Percentiles rank a stretch among this genome's conserved stretches.
These are phyloP conservation scores for Anethum foeniculum DNA, from an alignment of 140 eudicot genomes.

Conservation along the genomic window DNA sequence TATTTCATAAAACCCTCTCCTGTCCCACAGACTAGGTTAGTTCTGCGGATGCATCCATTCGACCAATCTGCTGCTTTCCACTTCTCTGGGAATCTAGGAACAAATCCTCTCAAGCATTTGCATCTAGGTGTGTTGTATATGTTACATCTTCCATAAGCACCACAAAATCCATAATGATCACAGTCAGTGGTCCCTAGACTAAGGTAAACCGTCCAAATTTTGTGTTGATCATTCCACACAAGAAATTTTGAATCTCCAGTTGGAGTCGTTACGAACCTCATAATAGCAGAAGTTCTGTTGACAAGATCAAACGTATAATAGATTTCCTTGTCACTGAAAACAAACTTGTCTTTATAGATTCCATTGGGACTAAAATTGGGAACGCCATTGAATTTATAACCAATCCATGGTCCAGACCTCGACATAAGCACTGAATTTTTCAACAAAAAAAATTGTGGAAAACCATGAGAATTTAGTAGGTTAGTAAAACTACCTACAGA, in stretches of 20 bases:
- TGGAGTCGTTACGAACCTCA: not conserved
- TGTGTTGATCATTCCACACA: not conserved
- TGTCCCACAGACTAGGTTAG: not conserved
- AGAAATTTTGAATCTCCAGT: not conserved
- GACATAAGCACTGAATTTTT: not conserved
- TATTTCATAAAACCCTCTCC: not conserved
- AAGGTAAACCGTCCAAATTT: not conserved
- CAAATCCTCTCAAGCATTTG: not conserved
- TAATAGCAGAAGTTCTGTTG: conserved; percentile 1
- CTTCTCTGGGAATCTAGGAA: not conserved
- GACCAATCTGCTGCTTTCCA: conserved; percentile 9
- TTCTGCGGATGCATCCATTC: not conserved
- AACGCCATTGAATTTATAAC: not conserved
- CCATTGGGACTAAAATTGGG: not conserved
- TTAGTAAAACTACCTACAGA: not conserved
- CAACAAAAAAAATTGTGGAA: not conserved
- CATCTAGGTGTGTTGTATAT: not conserved
- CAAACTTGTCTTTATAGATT: not conserved
- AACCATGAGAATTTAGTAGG: not conserved
- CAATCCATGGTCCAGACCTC: not conserved
- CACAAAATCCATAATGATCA: not conserved
- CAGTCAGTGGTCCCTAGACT: not conserved
- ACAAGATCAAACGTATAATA: not conserved
- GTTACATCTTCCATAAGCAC: conserved; percentile 1
- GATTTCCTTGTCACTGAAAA: not conserved